phyloP scores from a whole-genome alignment of 2,329 filamentous ascomycete species.

The Whalleya microplaca region DNA sequence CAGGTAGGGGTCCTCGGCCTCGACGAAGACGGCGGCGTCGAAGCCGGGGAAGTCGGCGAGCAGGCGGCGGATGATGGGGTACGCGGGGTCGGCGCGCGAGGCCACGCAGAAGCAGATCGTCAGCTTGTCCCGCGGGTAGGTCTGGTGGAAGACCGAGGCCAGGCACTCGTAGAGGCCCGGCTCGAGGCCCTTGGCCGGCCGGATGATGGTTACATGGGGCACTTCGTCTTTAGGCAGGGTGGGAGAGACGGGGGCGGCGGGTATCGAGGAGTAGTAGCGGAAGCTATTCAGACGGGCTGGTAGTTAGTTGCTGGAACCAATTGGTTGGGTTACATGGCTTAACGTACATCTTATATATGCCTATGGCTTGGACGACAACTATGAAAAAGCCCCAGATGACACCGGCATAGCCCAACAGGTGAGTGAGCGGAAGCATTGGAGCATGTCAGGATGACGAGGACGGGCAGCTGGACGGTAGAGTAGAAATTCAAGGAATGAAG shows the following conservation, averaged over 20 bases:
- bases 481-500: not conserved
- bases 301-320: not conserved
- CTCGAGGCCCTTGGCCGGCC: slow-evolving; percentile 91
- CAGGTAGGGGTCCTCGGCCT: slow-evolving; percentile 78
- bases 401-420: slow-evolving; percentile 48
- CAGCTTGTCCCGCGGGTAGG: slow-evolving; percentile 76
- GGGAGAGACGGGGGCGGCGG: slow-evolving; percentile 55
- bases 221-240: slow-evolving; percentile 56
- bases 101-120: slow-evolving; percentile 84
- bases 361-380: slow-evolving; percentile 58
- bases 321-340: not conserved
- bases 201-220: slow-evolving; percentile 87
- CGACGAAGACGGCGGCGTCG: slow-evolving; percentile 76
- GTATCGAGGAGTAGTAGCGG: slow-evolving; percentile 55
- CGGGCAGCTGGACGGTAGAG: not conserved
- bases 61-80: slow-evolving; percentile 72
- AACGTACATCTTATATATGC: slow-evolving; percentile 60
- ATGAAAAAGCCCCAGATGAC: slow-evolving; percentile 58
- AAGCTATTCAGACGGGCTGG: slow-evolving; percentile 45
- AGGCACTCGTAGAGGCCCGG: slow-evolving; percentile 91
- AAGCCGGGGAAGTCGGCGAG: slow-evolving; percentile 72
- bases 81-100: slow-evolving; percentile 74
- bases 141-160: slow-evolving; percentile 79
- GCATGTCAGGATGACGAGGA: slow-evolving; percentile 20
- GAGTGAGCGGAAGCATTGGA: slow-evolving; percentile 32